phyloP scores from a whole-genome alignment of 495 filamentous ascomycete species.

The Aspergillus olivimuriae region DNA sequence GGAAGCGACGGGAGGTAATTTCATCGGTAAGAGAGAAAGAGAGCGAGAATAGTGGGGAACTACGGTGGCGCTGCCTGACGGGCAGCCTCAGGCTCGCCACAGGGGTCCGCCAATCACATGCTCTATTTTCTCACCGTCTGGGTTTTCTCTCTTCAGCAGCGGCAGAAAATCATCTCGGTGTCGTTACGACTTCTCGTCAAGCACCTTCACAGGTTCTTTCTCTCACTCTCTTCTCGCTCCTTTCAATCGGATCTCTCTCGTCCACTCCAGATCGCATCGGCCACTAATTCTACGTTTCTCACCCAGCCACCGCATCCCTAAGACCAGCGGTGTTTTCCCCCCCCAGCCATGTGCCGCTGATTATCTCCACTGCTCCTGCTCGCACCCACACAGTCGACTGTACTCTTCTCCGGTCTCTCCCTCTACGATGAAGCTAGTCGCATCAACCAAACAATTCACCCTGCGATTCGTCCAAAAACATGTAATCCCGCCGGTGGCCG shows the following conservation, averaged over 20 bases:
- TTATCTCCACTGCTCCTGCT: too few relatives aligned
- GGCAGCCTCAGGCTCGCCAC: constrained; percentile 25
- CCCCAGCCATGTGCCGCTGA: too few relatives aligned
- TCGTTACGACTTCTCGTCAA: too few relatives aligned
- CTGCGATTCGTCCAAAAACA: constrained; percentile 20
- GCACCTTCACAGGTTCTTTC: too few relatives aligned
- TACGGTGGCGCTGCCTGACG: constrained; percentile 16
- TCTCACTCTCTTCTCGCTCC: too few relatives aligned
- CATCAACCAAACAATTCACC: constrained; percentile 12
- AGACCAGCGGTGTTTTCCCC: too few relatives aligned
- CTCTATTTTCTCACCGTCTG: constrained; percentile 14
- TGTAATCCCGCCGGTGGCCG: constrained; percentile 22
- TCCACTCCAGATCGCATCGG: too few relatives aligned
- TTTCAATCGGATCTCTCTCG: too few relatives aligned
- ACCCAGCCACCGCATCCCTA: too few relatives aligned
- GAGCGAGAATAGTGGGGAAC: constrained; percentile 1
- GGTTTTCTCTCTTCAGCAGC: neutral
- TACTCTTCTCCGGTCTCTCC: neutral
- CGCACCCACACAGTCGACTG: too few relatives aligned
- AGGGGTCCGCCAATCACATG: constrained; percentile 9
- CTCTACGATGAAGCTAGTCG: neutral
- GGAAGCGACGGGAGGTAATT: constrained; percentile 12
- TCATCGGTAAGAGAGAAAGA: constrained; percentile 6
- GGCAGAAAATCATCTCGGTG: constrained; percentile 3
- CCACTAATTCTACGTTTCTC: too few relatives aligned